Percentiles rank a stretch among this genome's conserved stretches.
phyloP scores from a whole-genome alignment of 1,284 basidiomycete genomes.

The Neonothopanus nambi region DNA sequence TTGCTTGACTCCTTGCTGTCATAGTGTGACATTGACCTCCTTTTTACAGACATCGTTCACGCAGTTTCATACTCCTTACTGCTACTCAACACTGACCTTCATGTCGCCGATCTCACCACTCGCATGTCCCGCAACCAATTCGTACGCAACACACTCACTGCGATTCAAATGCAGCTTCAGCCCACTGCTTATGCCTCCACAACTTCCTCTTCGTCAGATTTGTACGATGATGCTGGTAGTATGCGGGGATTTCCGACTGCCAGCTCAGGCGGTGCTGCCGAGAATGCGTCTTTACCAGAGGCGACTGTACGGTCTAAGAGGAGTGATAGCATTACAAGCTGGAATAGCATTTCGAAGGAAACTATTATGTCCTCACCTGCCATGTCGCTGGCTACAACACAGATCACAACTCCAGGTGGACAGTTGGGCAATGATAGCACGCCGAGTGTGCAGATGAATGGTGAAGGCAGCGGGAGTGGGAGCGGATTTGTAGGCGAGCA shows the following conservation, averaged over 20 bases:
- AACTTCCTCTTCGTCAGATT: conserved; percentile 61
- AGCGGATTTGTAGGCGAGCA: conserved; percentile 32
- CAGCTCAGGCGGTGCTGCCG: conserved; percentile 29
- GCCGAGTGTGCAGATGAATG: conserved; percentile 39
- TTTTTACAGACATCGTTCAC: conserved; percentile 78
- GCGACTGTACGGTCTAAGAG: conserved; percentile 61
- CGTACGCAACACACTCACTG: conserved; percentile 86
- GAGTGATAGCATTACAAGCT: conserved; percentile 80
- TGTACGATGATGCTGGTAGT: conserved; percentile 65
- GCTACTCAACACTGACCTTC: conserved; percentile 95
- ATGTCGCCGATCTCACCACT: conserved; percentile 86
- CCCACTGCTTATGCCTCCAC: conserved; percentile 39
- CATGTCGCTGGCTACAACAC: conserved; percentile 33
- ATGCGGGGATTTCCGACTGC: conserved; percentile 52
- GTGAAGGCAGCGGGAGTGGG: not conserved
- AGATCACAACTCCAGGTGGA: conserved; percentile 26
- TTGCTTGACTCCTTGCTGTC: conserved; percentile 7
- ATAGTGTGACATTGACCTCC: not conserved
- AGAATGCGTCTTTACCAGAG: conserved; percentile 36
- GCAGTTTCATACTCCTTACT: conserved; percentile 92
- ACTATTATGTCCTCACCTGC: conserved; percentile 43
- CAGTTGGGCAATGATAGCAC: conserved; percentile 33
- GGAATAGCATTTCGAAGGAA: conserved; percentile 74
- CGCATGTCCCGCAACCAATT: conserved; percentile 96
- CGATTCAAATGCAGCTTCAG: conserved; percentile 77